Evolutionary conservation across 305 asterid genomes (phyloP).

Genomic region (Lippia alba): DNA sequence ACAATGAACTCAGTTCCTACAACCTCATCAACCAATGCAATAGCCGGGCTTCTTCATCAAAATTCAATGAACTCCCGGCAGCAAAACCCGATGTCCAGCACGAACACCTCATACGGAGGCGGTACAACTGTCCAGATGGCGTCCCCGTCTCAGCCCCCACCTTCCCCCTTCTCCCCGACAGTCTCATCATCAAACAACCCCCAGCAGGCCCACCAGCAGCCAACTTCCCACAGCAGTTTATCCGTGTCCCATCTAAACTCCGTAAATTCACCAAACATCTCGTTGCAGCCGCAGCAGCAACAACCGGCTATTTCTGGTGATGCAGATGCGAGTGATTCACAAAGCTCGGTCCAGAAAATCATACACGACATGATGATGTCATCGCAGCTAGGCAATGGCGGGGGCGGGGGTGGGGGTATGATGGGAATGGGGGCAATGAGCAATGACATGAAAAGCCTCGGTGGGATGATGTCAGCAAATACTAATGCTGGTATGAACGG

Average conservation of each 20-base stretch:
- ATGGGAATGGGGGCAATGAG: slow-evolving; percentile 55
- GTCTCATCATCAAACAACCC: slow-evolving; percentile 64
- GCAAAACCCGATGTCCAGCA: slow-evolving; percentile 48
- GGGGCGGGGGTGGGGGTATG: slow-evolving; percentile 51
- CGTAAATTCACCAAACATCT: slow-evolving; percentile 57
- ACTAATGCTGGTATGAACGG: slow-evolving; percentile 44
- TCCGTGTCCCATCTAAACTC: slow-evolving; percentile 54
- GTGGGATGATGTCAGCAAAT: slow-evolving; percentile 51
- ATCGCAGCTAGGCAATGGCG: slow-evolving; percentile 51
- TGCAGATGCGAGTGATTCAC: slow-evolving; percentile 65
- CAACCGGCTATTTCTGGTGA: slow-evolving; percentile 57
- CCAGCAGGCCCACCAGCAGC: slow-evolving; percentile 36
- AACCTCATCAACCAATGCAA: slow-evolving; percentile 49
- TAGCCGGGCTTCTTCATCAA: slow-evolving; percentile 61
- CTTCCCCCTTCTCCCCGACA: slow-evolving; percentile 59
- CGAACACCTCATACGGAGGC: slow-evolving; percentile 53
- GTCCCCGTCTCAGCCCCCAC: slow-evolving; percentile 61
- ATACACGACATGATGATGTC: slow-evolving; percentile 76
- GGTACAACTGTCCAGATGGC: slow-evolving; percentile 56
- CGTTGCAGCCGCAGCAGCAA: slow-evolving; percentile 50
- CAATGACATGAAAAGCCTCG: slow-evolving; percentile 54
- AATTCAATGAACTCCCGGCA: slow-evolving; percentile 74
- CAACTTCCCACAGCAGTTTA: slow-evolving; percentile 45
- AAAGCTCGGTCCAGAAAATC: slow-evolving; percentile 81
- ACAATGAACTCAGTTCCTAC: slow-evolving; percentile 42